Evolutionary conservation across 345 rosid genomes (phyloP).

Genomic region (Excoecaria agallocha): DNA sequence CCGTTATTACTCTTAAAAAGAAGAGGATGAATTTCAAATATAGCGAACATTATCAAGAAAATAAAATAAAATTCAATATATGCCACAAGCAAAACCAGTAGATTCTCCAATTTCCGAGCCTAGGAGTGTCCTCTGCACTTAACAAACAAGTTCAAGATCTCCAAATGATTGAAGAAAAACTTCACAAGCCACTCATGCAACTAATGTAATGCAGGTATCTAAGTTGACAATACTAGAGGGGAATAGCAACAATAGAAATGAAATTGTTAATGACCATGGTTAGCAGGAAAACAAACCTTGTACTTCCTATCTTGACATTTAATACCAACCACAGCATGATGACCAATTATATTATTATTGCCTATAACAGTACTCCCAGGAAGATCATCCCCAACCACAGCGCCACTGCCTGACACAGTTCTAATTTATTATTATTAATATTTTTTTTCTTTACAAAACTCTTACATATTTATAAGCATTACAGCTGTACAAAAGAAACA

Average conservation of each 20-base stretch:
- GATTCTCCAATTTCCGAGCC: background rate
- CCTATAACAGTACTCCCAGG: slow-evolving; percentile 73
- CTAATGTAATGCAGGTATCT: background rate
- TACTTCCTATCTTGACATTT: slow-evolving; percentile 95
- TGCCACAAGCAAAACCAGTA: background rate
- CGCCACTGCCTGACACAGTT: slow-evolving; percentile 75
- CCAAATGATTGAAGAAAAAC: background rate
- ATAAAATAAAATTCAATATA: background rate
- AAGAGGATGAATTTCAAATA: too few relatives aligned
- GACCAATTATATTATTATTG: slow-evolving; percentile 62
- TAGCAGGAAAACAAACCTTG: slow-evolving; percentile 47
- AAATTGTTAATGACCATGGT: background rate
- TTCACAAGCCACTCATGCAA: background rate
- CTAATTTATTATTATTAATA: background rate
- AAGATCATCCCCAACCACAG: slow-evolving; percentile 86
- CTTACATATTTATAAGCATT: background rate
- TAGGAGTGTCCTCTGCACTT: background rate
- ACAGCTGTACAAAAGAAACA: background rate
- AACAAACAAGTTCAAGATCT: background rate
- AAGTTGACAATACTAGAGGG: background rate
- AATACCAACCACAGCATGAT: slow-evolving; percentile 77
- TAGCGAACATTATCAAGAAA: background rate
- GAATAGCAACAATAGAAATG: background rate
- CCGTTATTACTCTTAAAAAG: background rate
- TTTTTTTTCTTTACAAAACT: background rate